Evolutionary conservation across 176 grass and related monocot genomes (phyloP).

Genomic region (Juncus effusus): DNA sequence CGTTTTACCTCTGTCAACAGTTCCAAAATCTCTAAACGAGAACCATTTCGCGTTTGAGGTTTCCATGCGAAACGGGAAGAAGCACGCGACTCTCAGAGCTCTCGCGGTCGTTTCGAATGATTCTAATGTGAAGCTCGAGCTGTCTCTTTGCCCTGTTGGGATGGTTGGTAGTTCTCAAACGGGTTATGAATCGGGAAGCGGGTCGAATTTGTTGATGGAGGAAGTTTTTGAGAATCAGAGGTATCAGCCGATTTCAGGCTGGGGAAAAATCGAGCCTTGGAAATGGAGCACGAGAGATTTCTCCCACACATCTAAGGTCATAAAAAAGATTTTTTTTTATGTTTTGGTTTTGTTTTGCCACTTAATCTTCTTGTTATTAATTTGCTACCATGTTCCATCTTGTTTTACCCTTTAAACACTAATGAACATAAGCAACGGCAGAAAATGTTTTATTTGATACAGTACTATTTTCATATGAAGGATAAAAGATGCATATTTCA

Average conservation of each 20-base stretch:
- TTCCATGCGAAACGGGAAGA: constrained; percentile 76
- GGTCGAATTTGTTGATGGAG: constrained; percentile 42
- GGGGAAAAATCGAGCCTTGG: constrained; percentile 62
- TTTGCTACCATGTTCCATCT: not conserved
- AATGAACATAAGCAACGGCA: no score
- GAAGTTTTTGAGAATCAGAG: constrained; percentile 96
- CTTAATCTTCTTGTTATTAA: not conserved
- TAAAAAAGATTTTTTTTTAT: not conserved
- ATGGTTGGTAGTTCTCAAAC: constrained; percentile 35
- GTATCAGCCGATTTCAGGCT: constrained; percentile 76
- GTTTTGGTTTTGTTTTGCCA: not conserved
- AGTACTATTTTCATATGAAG: no score
- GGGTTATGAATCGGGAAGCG: constrained; percentile 29
- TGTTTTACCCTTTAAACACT: not conserved
- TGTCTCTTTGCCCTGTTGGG: constrained; percentile 63
- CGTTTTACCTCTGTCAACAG: constrained; percentile 62
- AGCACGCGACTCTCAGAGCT: constrained; percentile 72
- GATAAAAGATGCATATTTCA: no score
- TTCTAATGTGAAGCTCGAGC: constrained; percentile 76
- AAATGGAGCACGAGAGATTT: constrained; percentile 81
- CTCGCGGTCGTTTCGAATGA: constrained; percentile 78
- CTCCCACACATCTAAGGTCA: constrained; percentile 84
- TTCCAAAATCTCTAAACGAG: constrained; percentile 75
- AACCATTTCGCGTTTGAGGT: constrained; percentile 82
- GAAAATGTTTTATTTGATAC: no score